Evolutionary conservation across 306 rosid species (phyloP).

Genomic region (Prosopis cineraria): DNA sequence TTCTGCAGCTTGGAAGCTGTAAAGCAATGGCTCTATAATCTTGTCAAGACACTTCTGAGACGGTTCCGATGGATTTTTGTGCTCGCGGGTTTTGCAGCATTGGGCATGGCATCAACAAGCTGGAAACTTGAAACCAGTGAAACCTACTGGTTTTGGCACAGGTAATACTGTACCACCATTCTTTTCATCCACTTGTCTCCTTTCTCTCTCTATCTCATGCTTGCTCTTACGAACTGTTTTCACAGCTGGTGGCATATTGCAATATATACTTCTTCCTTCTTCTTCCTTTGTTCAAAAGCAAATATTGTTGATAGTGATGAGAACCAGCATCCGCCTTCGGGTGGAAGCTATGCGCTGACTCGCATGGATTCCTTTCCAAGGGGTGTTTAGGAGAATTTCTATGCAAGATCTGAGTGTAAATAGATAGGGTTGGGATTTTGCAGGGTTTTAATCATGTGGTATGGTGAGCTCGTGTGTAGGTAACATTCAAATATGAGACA

Average conservation of each 20-base stretch:
- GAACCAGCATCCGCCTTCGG: constrained; percentile 35
- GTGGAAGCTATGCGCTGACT: constrained; percentile 41
- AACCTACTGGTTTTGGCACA: constrained; percentile 97
- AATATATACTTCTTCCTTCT: constrained; percentile 79
- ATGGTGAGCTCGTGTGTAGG: constrained; percentile 5
- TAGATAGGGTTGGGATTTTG: constrained; percentile 11
- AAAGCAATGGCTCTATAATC: constrained; percentile 60
- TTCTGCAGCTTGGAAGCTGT: constrained; percentile 67
- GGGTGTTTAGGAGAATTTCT: constrained; percentile 25
- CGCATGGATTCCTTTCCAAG: constrained; percentile 49
- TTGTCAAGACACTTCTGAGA: constrained; percentile 55
- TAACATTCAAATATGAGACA: neutral
- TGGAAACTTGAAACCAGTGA: constrained; percentile 80
- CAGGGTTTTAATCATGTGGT: constrained; percentile 14
- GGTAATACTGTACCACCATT: constrained; percentile 49
- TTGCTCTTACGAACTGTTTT: constrained; percentile 30
- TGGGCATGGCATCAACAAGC: constrained; percentile 81
- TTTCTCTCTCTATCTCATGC: constrained; percentile 18
- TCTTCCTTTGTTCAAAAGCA: constrained; percentile 64
- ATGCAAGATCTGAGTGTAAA: constrained; percentile 25
- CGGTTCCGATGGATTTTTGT: constrained; percentile 80
- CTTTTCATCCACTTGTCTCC: constrained; percentile 14
- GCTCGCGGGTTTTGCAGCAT: constrained; percentile 62
- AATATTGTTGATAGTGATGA: constrained; percentile 31
- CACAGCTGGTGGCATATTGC: constrained; percentile 92